Evolutionary conservation across 2,329 filamentous ascomycete species (phyloP).

Genomic region (Blastomyces parvus): DNA sequence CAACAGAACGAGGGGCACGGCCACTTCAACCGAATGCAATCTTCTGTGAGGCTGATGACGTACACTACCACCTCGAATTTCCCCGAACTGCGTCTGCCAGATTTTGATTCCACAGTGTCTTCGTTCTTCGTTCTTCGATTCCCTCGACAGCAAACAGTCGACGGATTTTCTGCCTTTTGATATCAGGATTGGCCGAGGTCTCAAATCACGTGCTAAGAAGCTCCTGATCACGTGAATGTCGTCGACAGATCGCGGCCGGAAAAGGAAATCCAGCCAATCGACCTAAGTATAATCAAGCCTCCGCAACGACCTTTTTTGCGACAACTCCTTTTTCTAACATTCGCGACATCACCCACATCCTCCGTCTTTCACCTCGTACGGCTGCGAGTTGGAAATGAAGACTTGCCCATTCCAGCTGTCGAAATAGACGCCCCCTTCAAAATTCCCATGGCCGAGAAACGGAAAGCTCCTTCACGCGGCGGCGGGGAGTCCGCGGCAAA

Average conservation of each 20-base stretch:
- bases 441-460: conserved; percentile 34
- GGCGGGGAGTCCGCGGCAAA: conserved; percentile 31
- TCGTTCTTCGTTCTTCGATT: not conserved
- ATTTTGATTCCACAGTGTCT: not conserved
- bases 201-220: too few species aligned
- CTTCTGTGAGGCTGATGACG: not conserved
- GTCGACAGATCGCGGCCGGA: too few species aligned
- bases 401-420: conserved; percentile 9
- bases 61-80: not conserved
- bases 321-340: not conserved
- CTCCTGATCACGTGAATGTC: too few species aligned
- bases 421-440: not conserved
- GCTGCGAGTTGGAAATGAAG: not conserved
- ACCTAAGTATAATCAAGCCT: not conserved
- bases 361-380: not conserved
- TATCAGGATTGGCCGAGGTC: too few species aligned
- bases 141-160: too few species aligned
- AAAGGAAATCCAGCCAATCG: too few species aligned
- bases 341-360: not conserved
- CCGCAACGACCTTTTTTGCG: not conserved
- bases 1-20: not conserved
- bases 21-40: not conserved
- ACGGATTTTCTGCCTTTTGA: too few species aligned
- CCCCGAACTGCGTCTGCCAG: not conserved
- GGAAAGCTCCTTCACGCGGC: conserved; percentile 35